Evolutionary conservation across 805 yeast species (phyloP).

Genomic region (Spathaspora arborariae): DNA sequence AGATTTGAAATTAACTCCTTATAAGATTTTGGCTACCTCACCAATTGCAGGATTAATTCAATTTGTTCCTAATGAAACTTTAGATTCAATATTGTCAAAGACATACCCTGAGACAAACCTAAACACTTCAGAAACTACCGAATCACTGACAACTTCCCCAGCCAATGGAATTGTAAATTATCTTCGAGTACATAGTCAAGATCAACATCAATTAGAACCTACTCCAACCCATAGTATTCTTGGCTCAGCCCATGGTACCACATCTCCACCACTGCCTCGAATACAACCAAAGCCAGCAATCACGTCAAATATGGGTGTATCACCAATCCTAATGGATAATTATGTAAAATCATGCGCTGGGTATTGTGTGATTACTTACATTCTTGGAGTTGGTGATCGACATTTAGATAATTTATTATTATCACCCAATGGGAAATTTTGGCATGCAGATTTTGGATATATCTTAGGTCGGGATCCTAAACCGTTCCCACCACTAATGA

Average conservation of each 20-base stretch:
- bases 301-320: conserved; percentile 44
- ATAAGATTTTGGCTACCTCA: conserved; percentile 85
- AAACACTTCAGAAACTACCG: conserved; percentile 1
- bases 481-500: conserved; percentile 98
- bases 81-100: conserved; percentile 66
- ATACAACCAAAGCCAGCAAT: conserved; percentile 27
- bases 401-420: conserved; percentile 87
- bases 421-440: conserved; percentile 78
- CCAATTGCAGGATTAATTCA: conserved; percentile 90
- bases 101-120: conserved; percentile 15
- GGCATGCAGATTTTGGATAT: conserved; percentile 98
- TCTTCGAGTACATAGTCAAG: conserved; percentile 52
- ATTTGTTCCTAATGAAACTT: conserved; percentile 88
- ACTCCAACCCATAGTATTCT: conserved; percentile 25
- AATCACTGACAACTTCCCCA: no score
- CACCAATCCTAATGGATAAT: conserved; percentile 78
- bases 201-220: conserved; percentile 15
- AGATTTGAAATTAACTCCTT: conserved; percentile 83
- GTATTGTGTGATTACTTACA: conserved; percentile 91
- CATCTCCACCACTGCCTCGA: conserved; percentile 6
- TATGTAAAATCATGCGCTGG: conserved; percentile 96
- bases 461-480: conserved; percentile 96
- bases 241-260: conserved; percentile 9
- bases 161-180: conserved; percentile 76
- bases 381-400: conserved; percentile 95